A percentile compares a stretch with the other conserved stretches of the same genome.
These are phyloP conservation scores for Russula griseocarnosa DNA, from an alignment of 768 basidiomycete species.

Conservation along the genomic window DNA sequence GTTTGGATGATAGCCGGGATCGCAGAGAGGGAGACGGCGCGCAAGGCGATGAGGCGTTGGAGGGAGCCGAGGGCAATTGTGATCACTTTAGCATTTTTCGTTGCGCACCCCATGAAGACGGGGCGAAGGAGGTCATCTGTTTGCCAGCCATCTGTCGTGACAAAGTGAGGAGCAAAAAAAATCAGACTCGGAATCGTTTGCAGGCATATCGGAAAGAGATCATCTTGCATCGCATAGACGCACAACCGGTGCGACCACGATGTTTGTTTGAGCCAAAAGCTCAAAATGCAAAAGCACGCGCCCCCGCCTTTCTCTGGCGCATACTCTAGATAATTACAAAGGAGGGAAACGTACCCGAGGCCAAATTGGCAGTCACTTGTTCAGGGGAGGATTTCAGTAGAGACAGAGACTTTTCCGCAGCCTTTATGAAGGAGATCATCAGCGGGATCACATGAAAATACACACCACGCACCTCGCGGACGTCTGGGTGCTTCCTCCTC, in stretches of 20 bases:
- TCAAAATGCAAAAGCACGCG: too few relatives aligned
- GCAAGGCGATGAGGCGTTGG: constrained; percentile 83
- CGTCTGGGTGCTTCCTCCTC: constrained; percentile 83
- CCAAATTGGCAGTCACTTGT: constrained; percentile 64
- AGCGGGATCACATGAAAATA: background rate
- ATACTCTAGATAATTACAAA: background rate
- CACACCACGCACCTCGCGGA: constrained; percentile 68
- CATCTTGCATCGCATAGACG: background rate
- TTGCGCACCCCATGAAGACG: constrained; percentile 90
- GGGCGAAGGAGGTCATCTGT: constrained; percentile 79
- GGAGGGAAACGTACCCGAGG: constrained; percentile 51
- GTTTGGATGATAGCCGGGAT: constrained; percentile 78
- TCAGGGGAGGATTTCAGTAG: constrained; percentile 81
- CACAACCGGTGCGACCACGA: background rate
- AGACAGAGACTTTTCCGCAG: constrained; percentile 81
- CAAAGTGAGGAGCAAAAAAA: background rate
- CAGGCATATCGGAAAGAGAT: background rate
- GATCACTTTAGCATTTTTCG: constrained; percentile 90
- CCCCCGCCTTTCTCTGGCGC: background rate
- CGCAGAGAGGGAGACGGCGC: constrained; percentile 75
- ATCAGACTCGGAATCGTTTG: background rate
- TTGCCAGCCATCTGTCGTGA: constrained; percentile 61
- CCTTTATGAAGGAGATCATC: constrained; percentile 39
- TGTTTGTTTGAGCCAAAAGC: background rate
- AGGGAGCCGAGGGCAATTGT: constrained; percentile 88